Evolutionary conservation across 2,329 filamentous ascomycete genomes (phyloP), one percentile per base, ranked within the genome.

Genomic region (Amauroascus verrucosus): DNA sequence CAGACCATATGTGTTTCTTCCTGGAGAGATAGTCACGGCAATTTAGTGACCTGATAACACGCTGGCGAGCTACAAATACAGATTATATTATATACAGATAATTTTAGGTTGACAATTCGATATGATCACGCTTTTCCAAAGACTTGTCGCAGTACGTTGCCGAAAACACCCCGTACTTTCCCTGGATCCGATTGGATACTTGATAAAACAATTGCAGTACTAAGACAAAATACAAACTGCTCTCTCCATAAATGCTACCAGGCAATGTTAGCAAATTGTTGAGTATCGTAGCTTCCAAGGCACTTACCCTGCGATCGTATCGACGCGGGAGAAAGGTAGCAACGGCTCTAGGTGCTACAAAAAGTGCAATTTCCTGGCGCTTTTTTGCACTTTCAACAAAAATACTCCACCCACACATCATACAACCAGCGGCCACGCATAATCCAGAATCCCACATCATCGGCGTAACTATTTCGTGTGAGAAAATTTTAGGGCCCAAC

Each of bases 371-470:
- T 63, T 94, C 88, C 62, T 85, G 83, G 54, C 84, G 75, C 57
- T 85, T 78, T 44, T 75, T 73, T 4, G 76, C 61, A 63, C 67
- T 79, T 74, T 94, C 88, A 33, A 88, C 69, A 44, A 94, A 72
- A 44, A 93, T 82, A 68, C 86, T 90, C 83, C 85, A 88, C 2
- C 88, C 88, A 64, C 88, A 94, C 40, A 88, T 71, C 51, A 81
- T 67, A 67, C 87, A 91, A 6, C 87, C 88, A 0, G 77, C 70
- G 6, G 80, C 80, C 8, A 94, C 80, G 61, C 86, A 90, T 8
- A 88, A 64, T 13, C 74, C 74, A 32, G 72, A 72, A 62, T 80
- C 77, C 76, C 76, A 79, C 74, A 77, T 77, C 64, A 75, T 68
- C 5, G 77, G 76, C 28, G 74, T 75, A 22, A 78, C 64, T 1